Base-by-base conservation (phyloP, 129 eudicot genomes). In the Calendula officinalis region DNA sequence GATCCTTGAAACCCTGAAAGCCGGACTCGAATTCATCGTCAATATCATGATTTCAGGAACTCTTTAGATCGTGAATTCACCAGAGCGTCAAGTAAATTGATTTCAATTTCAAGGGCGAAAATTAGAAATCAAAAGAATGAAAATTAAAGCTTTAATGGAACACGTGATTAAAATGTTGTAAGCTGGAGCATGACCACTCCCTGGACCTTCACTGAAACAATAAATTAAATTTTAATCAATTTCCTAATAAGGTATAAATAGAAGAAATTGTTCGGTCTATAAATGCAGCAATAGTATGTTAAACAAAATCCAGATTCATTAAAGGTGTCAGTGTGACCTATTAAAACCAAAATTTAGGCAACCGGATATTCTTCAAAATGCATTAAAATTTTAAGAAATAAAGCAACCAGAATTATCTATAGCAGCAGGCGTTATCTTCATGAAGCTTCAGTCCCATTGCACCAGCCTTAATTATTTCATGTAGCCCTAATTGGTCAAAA, bases 131-230 rank as follows among this genome's bases (percentile, higher is more conserved):
- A n/a, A n/a, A n/a, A n/a, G n/a, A n/a, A n/a, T n/a, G n/a, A n/a
- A n/a, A n/a, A n/a, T n/a, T n/a, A n/a, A n/a, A n/a, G n/a, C n/a
- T n/a, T n/a, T n/a, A n/a, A n/a, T n/a, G n/a, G n/a, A n/a, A n/a
- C n/a, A n/a, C n/a, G n/a, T n/a, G n/a, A n/a, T n/a, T n/a, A n/a
- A n/a, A 56, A 92, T 92, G 48, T 88, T 92, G 81, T 92, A n/a
- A n/a, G n/a, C 96, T 48, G 99, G 96, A 76, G 99, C 99, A 88
- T 92, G 99, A 64, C 98, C 98, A 74, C 99, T 95, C 47, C 99
- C 99, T 42, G 96, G 95, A 36, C 99, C 99, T 83, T 92, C 99
- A 81, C 99, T 92, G 87, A 60, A 64, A 68, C 41, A 53, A 12
- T 68, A 5, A n/a, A 45, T 67, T 8, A 58, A 22, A 44, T 69